phyloP scores from a whole-genome alignment of 495 filamentous ascomycete species.

The Mytilinidion resinicola region DNA sequence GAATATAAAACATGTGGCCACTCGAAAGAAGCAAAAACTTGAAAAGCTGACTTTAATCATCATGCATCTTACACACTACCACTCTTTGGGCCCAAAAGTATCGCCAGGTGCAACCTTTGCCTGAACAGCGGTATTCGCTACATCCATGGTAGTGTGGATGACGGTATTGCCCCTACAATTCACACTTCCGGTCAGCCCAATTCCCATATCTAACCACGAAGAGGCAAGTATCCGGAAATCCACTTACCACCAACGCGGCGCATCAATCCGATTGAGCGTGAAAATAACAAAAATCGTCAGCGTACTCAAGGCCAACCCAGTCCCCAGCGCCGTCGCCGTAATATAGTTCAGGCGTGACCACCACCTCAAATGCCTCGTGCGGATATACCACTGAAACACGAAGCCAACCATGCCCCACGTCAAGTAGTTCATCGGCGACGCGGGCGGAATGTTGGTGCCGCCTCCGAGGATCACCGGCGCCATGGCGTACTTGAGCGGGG shows the following conservation, averaged over 20 bases:
- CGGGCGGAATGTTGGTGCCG: slow-evolving; percentile 57
- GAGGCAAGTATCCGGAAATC: too few relatives aligned
- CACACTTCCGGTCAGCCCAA: not conserved
- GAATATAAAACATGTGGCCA: not conserved
- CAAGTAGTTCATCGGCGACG: slow-evolving; percentile 62
- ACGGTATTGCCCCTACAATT: slow-evolving; percentile 12
- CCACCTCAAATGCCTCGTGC: slow-evolving; percentile 54
- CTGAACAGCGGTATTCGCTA: slow-evolving; percentile 5
- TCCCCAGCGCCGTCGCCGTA: slow-evolving; percentile 54
- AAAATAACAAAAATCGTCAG: slow-evolving; percentile 58
- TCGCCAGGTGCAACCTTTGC: not conserved
- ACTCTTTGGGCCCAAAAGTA: slow-evolving; percentile 10
- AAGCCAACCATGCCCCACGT: slow-evolving; percentile 62
- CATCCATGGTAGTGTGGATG: slow-evolving; percentile 8
- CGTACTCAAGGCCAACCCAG: slow-evolving; percentile 56
- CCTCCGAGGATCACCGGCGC: slow-evolving; percentile 66
- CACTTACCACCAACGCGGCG: slow-evolving; percentile 47
- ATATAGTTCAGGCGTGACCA: slow-evolving; percentile 63
- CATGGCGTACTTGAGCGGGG: slow-evolving; percentile 50
- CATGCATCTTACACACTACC: not conserved
- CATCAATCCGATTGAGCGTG: slow-evolving; percentile 42
- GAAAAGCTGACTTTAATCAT: not conserved
- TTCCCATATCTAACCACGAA: not conserved
- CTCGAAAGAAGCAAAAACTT: too few relatives aligned
- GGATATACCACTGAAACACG: slow-evolving; percentile 57